Conservation (phyloP, 2,329 filamentous ascomycete genomes). For the Daldinia sp. region DNA sequence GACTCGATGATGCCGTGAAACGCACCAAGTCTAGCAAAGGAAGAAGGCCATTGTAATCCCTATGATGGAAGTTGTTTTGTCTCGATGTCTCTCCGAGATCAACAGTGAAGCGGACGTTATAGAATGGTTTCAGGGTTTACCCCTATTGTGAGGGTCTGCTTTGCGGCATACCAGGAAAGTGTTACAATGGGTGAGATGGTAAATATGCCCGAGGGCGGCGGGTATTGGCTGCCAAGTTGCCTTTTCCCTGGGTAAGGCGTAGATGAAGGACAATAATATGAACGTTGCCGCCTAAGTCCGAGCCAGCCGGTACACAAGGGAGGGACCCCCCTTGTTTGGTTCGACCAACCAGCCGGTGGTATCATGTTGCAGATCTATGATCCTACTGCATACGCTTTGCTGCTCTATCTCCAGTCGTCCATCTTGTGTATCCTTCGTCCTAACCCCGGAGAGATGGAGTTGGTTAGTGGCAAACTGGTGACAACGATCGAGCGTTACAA, state of each 20-base stretch:
- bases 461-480: neutral
- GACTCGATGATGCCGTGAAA: neutral
- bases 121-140: conserved; percentile 14
- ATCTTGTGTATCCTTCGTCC: neutral
- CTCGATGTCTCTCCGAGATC: neutral
- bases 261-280: conserved; percentile 14
- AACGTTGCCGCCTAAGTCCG: conserved; percentile 32
- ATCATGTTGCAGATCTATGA: conserved; percentile 21
- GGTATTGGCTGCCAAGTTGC: neutral
- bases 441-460: neutral
- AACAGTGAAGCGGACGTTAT: conserved; percentile 8
- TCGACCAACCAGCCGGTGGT: conserved; percentile 10
- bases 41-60: neutral
- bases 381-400: conserved; percentile 7
- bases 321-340: conserved; percentile 10
- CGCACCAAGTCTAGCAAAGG: neutral
- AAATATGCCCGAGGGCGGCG: neutral
- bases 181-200: neutral
- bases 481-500: neutral
- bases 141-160: conserved; percentile 6
- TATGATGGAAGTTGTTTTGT: neutral
- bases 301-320: conserved; percentile 16
- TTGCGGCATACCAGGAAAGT: neutral
- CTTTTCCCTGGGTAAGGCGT: neutral
- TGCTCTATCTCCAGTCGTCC: conserved; percentile 8